A percentile compares a stretch with the other conserved stretches of the same genome.
These are phyloP conservation scores for Flueggea neowawraea DNA, from an alignment of 441 rosid species.

Conservation along the genomic window DNA sequence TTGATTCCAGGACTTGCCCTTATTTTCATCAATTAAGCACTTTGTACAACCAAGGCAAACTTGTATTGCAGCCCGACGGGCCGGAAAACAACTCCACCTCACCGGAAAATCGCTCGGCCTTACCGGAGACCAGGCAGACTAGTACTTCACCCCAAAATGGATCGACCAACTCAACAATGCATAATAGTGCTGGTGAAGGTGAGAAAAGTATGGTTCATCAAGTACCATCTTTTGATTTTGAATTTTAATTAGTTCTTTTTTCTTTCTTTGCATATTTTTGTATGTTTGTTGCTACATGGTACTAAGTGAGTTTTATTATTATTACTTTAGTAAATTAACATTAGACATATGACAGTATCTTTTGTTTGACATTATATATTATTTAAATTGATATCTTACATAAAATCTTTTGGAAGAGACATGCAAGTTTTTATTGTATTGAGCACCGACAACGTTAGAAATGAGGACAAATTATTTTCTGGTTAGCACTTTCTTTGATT, in stretches of 20 bases:
- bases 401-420: no score
- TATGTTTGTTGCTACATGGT: no score
- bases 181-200: conserved; percentile 16
- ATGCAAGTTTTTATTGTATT: no score
- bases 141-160: conserved; percentile 4
- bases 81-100: no score
- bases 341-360: no score
- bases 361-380: no score
- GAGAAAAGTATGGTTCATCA: conserved; percentile 28
- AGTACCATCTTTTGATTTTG: conserved; percentile 41
- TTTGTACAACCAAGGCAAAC: conserved; percentile 63
- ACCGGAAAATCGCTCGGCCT: conserved; percentile 5
- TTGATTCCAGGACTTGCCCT: conserved; percentile 86
- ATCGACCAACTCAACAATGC: conserved; percentile 14
- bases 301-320: no score
- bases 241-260: conserved; percentile 26
- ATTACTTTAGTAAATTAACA: no score
- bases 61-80: background rate
- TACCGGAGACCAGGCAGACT: conserved; percentile 18
- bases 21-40: conserved; percentile 77
- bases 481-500: no score
- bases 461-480: no score
- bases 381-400: no score
- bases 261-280: background rate
- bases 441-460: no score